Evolutionary conservation across 2,329 filamentous ascomycete genomes (phyloP).

Genomic region (Calycina marina): DNA sequence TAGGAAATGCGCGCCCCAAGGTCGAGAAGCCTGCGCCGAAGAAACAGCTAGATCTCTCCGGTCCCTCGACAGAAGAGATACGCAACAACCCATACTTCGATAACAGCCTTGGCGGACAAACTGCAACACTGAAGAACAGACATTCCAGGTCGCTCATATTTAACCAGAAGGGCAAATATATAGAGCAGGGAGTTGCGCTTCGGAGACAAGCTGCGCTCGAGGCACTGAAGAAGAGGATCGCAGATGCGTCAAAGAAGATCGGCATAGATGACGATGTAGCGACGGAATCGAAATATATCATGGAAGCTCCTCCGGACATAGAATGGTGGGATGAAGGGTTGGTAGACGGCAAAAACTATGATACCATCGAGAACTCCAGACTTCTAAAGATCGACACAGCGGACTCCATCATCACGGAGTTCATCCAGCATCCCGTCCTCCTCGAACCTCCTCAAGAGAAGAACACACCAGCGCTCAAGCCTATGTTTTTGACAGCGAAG

Average conservation of each 20-base stretch:
- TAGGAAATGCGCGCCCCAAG: slow-evolving; percentile 25
- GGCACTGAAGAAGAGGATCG: slow-evolving; percentile 87
- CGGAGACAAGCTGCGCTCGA: slow-evolving; percentile 80
- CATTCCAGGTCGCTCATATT: slow-evolving; percentile 69
- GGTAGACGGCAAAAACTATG: slow-evolving; percentile 61
- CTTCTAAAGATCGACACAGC: slow-evolving; percentile 59
- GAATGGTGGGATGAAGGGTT: slow-evolving; percentile 98
- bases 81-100: slow-evolving; percentile 75
- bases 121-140: slow-evolving; percentile 42
- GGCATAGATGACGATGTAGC: slow-evolving; percentile 86
- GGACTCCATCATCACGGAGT: slow-evolving; percentile 81
- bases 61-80: slow-evolving; percentile 40
- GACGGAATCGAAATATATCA: slow-evolving; percentile 76
- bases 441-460: slow-evolving; percentile 87
- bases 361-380: slow-evolving; percentile 46
- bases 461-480: slow-evolving; percentile 62
- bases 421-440: slow-evolving; percentile 84
- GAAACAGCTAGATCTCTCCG: slow-evolving; percentile 39
- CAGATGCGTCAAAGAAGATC: slow-evolving; percentile 73
- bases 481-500: slow-evolving; percentile 81
- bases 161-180: slow-evolving; percentile 95
- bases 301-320: slow-evolving; percentile 70
- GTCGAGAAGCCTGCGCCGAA: slow-evolving; percentile 28
- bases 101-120: slow-evolving; percentile 45
- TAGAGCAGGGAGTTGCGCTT: slow-evolving; percentile 80